phyloP scores from a whole-genome alignment of 2,329 filamentous ascomycete species.

The Saccharata proteae region DNA sequence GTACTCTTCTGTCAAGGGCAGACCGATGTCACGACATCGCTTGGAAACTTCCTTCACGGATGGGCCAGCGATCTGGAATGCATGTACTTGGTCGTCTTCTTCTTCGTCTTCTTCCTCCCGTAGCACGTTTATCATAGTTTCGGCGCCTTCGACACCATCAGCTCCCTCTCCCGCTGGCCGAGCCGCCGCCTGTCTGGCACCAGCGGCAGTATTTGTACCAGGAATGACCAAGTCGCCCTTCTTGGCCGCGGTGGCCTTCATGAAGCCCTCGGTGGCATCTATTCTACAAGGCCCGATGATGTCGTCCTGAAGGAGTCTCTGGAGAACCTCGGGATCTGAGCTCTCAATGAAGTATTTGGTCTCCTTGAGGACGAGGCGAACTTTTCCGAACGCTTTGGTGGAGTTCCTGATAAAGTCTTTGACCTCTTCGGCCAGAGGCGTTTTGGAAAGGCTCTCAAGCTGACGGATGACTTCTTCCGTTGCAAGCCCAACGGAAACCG shows the following conservation, averaged over 20 bases:
- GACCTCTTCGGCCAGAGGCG: slow-evolving; percentile 69
- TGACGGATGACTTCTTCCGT: slow-evolving; percentile 83
- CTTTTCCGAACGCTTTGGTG: slow-evolving; percentile 86
- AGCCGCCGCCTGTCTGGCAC: slow-evolving; percentile 60
- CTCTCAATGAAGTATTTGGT: slow-evolving; percentile 93
- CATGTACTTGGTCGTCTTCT: slow-evolving; percentile 75
- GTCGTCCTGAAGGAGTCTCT: slow-evolving; percentile 72
- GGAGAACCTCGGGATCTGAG: slow-evolving; percentile 73
- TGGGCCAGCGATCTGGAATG: slow-evolving; percentile 77
- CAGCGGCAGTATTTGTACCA: slow-evolving; percentile 85
- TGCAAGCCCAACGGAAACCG: slow-evolving; percentile 85
- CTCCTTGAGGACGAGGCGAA: slow-evolving; percentile 87
- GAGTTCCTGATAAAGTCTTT: slow-evolving; percentile 69
- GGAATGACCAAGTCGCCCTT: slow-evolving; percentile 84
- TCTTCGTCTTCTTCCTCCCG: slow-evolving; percentile 71
- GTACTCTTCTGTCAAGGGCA: slow-evolving; percentile 90
- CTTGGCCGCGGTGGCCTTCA: slow-evolving; percentile 70
- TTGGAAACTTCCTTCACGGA: slow-evolving; percentile 81
- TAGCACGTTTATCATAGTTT: slow-evolving; percentile 55
- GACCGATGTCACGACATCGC: slow-evolving; percentile 73
- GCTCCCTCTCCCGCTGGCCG: slow-evolving; percentile 34
- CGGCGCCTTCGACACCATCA: slow-evolving; percentile 27
- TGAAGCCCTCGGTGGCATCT: slow-evolving; percentile 60
- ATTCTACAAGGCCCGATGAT: slow-evolving; percentile 71
- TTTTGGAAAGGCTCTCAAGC: slow-evolving; percentile 81